Percentiles rank a stretch among this genome's conserved stretches.
Conservation (phyloP, 345 rosid genomes). For the Moringa oleifera region DNA sequence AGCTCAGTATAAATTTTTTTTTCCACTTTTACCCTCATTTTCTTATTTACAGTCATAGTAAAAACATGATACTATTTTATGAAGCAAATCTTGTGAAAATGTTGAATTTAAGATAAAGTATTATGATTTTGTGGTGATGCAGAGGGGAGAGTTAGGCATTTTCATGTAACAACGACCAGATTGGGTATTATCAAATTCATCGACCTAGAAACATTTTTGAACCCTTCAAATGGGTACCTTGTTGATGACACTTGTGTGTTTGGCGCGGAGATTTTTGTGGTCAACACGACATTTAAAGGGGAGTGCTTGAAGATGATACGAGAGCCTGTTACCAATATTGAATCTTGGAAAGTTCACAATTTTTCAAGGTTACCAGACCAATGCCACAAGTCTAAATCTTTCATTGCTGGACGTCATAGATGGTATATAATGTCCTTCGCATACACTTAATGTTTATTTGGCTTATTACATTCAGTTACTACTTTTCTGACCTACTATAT, state of each 20-base stretch:
- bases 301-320: conserved; percentile 30
- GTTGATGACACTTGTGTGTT: conserved; percentile 30
- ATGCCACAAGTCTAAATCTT: conserved; percentile 19
- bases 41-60: too few relatives aligned
- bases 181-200: conserved; percentile 29
- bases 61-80: too few relatives aligned
- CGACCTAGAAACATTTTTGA: conserved; percentile 7
- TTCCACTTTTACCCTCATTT: too few relatives aligned
- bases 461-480: too few relatives aligned
- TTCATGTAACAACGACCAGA: conserved; percentile 21
- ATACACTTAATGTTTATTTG: too few relatives aligned
- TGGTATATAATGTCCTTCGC: too few relatives aligned
- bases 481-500: too few relatives aligned
- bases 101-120: too few relatives aligned
- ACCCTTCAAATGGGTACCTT: conserved; percentile 26
- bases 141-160: too few relatives aligned
- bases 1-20: too few relatives aligned
- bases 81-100: too few relatives aligned
- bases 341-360: conserved; percentile 26
- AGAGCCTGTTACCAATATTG: conserved; percentile 23
- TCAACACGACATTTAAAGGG: conserved; percentile 27
- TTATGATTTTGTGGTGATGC: too few relatives aligned
- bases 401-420: conserved; percentile 28
- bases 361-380: conserved; percentile 22
- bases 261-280: conserved; percentile 33